Base-by-base conservation (phyloP, 2,329 filamentous ascomycete species). In the Colletotrichum tropicale region DNA sequence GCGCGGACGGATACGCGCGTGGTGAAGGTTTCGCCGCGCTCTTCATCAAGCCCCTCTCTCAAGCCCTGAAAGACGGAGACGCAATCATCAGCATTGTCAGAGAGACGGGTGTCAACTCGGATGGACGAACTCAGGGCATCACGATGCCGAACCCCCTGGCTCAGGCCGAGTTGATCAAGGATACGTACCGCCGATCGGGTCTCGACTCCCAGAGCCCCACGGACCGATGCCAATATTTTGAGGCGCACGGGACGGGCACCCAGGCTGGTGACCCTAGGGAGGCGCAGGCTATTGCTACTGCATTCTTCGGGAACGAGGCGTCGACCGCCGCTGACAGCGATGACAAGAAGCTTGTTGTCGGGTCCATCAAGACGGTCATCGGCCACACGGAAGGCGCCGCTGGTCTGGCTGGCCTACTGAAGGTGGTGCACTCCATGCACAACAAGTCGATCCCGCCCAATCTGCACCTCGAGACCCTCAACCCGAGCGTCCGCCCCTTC, bases 1-100 rank as follows among this genome's bases (percentile, higher is more conserved):
- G 80, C 28, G 89, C 86, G 6, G 82, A 87, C 78, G 89, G 89
- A 3, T 91, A 89, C 76, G 87, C 82, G 2, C 82, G 88, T 43
- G 88, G 87, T 6, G 88, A 90, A 77, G 89, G 87, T 2, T 80
- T 84, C 21, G 84, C 81, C 3, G 81, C 84, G 16, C 73, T 90
- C 6, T 76, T 89, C 4, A 75, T 90, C 2, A 90, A 89, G 79
- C 83, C 78, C 6, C 78, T 82, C 13, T 82, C 83, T 9, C 82
- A 84, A 56, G 89, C 89, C 5, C 66, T 89, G 12, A 78, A 77
- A 26, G 86, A 88, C 65, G 85, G 85, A 5, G 75, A 81, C 65
- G 69, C 70, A 0, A 83, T 87, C 64, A 78, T 82, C 36, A 82
- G 82, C 43, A 78, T 87, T 52, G 84, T 88, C 55, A 82, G 85